phyloP scores from a whole-genome alignment of 108 stramenopile species.

The Epipyxis sp. region DNA sequence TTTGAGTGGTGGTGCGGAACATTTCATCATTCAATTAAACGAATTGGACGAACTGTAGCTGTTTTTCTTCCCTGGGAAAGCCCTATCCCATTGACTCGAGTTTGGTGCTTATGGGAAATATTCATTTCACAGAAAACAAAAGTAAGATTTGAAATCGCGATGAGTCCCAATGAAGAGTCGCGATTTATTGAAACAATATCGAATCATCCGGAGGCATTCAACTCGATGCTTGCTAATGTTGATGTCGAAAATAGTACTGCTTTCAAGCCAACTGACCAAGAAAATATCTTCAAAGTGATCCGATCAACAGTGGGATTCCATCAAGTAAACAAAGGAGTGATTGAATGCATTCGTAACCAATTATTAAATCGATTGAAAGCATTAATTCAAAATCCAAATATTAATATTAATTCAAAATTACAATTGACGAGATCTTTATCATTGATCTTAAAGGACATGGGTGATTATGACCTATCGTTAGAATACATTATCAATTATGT shows the following conservation, averaged over 20 bases:
- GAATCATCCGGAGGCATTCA: not conserved
- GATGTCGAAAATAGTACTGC: not conserved
- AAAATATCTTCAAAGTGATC: not conserved
- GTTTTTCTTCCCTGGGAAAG: slow-evolving; percentile 9
- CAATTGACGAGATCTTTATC: too few species aligned
- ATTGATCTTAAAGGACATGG: too few species aligned
- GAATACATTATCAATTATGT: too few species aligned
- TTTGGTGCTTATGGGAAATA: slow-evolving; percentile 4
- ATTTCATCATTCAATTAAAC: not conserved
- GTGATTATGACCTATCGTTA: too few species aligned
- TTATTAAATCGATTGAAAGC: too few species aligned
- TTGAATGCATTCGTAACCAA: too few species aligned
- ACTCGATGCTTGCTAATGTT: slow-evolving; percentile 1
- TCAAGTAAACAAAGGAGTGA: too few species aligned
- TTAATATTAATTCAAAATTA: too few species aligned
- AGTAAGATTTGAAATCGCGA: slow-evolving; percentile 5
- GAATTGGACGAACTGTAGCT: too few species aligned
- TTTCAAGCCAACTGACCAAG: not conserved
- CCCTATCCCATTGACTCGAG: slow-evolving; percentile 17
- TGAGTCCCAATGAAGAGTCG: not conserved
- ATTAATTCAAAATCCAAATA: too few species aligned
- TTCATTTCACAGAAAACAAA: not conserved
- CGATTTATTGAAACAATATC: not conserved
- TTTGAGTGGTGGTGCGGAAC: slow-evolving; percentile 22
- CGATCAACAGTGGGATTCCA: slow-evolving; percentile 1